A percentile compares a stretch with the other conserved stretches of the same genome.
phyloP scores from a whole-genome alignment of 768 basidiomycete genomes.

The Lentinula raphanica region DNA sequence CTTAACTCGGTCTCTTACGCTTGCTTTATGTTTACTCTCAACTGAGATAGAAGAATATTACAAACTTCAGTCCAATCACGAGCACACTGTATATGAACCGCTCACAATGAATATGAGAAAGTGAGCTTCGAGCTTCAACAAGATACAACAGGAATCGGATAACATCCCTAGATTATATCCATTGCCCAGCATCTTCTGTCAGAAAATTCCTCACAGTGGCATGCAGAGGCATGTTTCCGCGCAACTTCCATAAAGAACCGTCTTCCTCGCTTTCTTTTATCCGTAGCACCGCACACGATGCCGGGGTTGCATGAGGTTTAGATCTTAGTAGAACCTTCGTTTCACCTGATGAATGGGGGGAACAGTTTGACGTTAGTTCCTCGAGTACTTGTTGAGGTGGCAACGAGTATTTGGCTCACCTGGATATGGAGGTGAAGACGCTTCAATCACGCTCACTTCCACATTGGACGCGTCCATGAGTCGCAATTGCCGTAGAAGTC shows the following conservation, averaged over 20 bases:
- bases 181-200: constrained; percentile 9
- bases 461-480: constrained; percentile 28
- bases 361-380: constrained; percentile 7
- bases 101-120: too few relatives aligned
- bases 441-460: constrained; percentile 47
- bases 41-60: too few relatives aligned
- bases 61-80: too few relatives aligned
- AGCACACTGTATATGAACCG: too few relatives aligned
- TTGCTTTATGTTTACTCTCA: too few relatives aligned
- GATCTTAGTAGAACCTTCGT: constrained; percentile 51
- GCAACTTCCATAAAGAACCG: constrained; percentile 67
- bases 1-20: too few relatives aligned
- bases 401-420: constrained; percentile 34
- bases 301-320: constrained; percentile 10
- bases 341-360: constrained; percentile 54
- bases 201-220: constrained; percentile 40
- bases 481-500: constrained; percentile 46
- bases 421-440: constrained; percentile 50
- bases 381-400: not conserved
- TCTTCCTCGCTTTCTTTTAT: constrained; percentile 63
- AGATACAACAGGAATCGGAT: not conserved
- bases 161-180: not conserved
- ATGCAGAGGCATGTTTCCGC: constrained; percentile 45
- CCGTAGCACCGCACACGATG: constrained; percentile 38
- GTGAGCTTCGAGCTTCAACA: not conserved